Base-by-base conservation (phyloP, 2,329 filamentous ascomycete species). In the Cryphonectria naterciae region DNA sequence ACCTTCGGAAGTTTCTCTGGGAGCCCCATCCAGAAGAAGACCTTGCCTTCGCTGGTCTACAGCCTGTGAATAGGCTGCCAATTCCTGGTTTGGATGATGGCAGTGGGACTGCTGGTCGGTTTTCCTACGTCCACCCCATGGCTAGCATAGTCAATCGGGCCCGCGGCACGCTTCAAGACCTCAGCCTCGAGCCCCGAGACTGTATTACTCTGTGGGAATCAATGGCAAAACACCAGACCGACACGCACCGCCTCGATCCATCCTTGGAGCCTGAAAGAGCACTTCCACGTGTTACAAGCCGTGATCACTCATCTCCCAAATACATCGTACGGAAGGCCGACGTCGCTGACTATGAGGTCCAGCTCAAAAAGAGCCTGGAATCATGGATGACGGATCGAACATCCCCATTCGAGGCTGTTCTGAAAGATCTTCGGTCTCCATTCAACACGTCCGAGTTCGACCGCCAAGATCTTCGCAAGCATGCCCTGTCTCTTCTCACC, bases 1-100 rank as follows among this genome's bases (percentile, higher is more conserved):
- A 95, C 77, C 81, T 95, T 1, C 85, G 92, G n/a, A 94, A 94
- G 75, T 94, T 92, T 74, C 79, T 89, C 49, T 94, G 92, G 77
- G 78, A 83, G 0, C 85, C 89, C 2, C 85, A 85, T 0, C 76
- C 89, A 2, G 85, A 85, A 0, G 76, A 80, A 54, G 70, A 75
- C 1, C 85, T 85, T 65, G 70, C 77, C 0, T 92, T 92, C 75
- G 76, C 83, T 15, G 88, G 87, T 0, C 78, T 92, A 0, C 69
- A 77, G 3, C 81, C 81, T 32, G 78, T 81, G 5, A 77, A 81
- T 35, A 79, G 81, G 13, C 77, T 86, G 15, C 81, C 82, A 1
- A 74, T 83, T 2, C 83, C 83, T 3, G 86, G 85, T 0, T 74
- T 88, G 0, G 86, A 79, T 10, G 71, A 73, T 6, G 85, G 87